Base-by-base conservation (phyloP, 345 rosid genomes). In the Linum lewisii region DNA sequence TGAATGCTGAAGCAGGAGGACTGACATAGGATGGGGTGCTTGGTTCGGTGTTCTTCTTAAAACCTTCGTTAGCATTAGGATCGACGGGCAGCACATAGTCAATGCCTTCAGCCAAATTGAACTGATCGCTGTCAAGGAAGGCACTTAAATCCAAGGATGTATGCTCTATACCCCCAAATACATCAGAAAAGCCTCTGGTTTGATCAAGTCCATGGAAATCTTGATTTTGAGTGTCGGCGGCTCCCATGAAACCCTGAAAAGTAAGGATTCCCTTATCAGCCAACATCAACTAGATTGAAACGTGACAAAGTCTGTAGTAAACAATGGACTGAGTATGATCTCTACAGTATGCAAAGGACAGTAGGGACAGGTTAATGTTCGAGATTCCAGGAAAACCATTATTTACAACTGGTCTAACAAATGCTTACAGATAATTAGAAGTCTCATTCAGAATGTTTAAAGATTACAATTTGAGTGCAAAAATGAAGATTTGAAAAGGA, bases 1-100 rank as follows among this genome's bases (percentile, higher is more conserved):
- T 24, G 71, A 88, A 85, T 10, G 98, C 90, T 72, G 86, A 78
- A 18, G 96, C 86, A 42, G 86, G 80, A 52, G 82, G 88, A 51
- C 73, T 67, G 66, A 78, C 63, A 49, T 72, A 72, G 22, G 78
- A 76, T 51, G 79, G 78, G 60, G 72, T 52, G 59, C 58, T 59
- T 57, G 69, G 66, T 37, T 63, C 76, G 54, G 72, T 56, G 63
- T 70, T 71, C 8, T 58, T 68, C n/a, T 45, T 68, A 62, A 65
- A 59, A 34, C 72, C 75, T 57, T 72, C 69, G 44, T 71, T 55
- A 69, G 54, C 60, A 72, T 65, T 64, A 45, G 61, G 62, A 63
- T 75, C 75, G 56, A 67, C n/a, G 23, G 61, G 76, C 32, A 67
- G 65, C 64, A 60, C 82, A 36, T 70, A 75, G 55, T 73, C 66